These are phyloP conservation scores for Scedosporium dehoogii DNA, from an alignment of 2,329 filamentous ascomycete species.

Conservation along the genomic window DNA sequence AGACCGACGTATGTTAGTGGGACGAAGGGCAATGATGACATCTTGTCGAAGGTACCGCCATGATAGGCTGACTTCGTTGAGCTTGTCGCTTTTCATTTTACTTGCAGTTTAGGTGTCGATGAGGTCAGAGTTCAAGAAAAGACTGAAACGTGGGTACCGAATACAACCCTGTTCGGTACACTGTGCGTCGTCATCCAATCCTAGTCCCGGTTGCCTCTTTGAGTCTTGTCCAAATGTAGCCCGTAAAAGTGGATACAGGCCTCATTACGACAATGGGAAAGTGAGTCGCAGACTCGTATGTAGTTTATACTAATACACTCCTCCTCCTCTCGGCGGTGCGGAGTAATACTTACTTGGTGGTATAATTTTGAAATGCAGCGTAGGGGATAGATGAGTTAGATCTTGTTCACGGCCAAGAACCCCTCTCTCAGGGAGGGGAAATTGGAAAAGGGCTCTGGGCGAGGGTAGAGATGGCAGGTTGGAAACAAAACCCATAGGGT, in stretches of 20 bases:
- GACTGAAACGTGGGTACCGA: not conserved
- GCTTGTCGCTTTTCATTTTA: not conserved
- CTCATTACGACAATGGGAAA: not conserved
- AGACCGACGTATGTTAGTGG: not conserved
- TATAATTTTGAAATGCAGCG: not conserved
- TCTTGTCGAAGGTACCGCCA: not conserved
- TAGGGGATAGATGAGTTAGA: not conserved
- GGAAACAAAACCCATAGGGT: not conserved
- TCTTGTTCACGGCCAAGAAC: not conserved
- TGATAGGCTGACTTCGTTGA: not conserved
- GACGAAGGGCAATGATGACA: not conserved
- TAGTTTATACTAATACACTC: too few species aligned
- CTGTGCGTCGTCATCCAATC: too few species aligned
- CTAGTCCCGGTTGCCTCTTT: not conserved
- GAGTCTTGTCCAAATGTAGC: not conserved
- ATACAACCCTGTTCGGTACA: not conserved
- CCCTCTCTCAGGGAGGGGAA: not conserved
- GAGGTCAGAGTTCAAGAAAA: not conserved
- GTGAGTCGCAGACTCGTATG: too few species aligned
- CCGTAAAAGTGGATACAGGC: constrained; percentile 1
- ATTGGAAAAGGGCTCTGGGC: not conserved
- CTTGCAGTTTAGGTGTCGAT: not conserved
- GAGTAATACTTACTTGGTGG: not conserved
- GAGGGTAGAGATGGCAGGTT: not conserved
- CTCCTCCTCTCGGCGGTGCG: not conserved